Evolutionary conservation across 805 yeast species (phyloP), one percentile per base, ranked within the genome.

Genomic region (Myxozyma sirexii): DNA sequence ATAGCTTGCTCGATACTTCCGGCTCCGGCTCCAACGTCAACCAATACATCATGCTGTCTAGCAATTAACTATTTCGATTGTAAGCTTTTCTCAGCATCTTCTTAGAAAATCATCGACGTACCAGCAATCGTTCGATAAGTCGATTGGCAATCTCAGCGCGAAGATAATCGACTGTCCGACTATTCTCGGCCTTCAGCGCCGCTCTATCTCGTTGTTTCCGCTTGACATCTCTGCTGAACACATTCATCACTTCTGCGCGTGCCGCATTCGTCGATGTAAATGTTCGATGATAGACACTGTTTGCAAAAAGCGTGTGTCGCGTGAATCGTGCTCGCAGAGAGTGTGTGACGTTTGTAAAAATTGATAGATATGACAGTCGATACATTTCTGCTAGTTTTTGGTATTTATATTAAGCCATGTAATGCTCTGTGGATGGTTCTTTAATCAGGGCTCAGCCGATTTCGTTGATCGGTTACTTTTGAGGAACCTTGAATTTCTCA

Each of bases 11-110:
- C 79, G 13, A 86, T 75, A 70, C 83, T 84, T 0, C 96, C 96
- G 55, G 85, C 79, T 48, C 88, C 84, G 10, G 86, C 79, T 2
- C 96, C 96, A 58, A 87, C 80, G 70, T 90, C 96, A 59, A 89
- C 73, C 37, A 86, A 80, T 21, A 77, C 76, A 19, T 80, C 76
- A 67, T 88, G 85, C 23, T 81, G 80, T 50, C 91, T 77, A 47
- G 87, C 84, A 50, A 90, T 81, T 71, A 88, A 86, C 66, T 64
- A 54, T 10, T 13, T 41, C 19, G 15, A 8, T 3, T 21, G 7
- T n/a, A 5, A 21, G 38, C 42, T 35, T 31, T 19, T 12, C 17
- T 21, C 51, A 4, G 37, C 15, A 19, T 17, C 29, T 19, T 13
- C 33, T 13, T 13, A 13, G 4, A 37, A 17, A 26, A 8, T 2